These are phyloP conservation scores for Periconia sp. DNA, from an alignment of 2,329 filamentous ascomycete genomes.

Conservation along the genomic window DNA sequence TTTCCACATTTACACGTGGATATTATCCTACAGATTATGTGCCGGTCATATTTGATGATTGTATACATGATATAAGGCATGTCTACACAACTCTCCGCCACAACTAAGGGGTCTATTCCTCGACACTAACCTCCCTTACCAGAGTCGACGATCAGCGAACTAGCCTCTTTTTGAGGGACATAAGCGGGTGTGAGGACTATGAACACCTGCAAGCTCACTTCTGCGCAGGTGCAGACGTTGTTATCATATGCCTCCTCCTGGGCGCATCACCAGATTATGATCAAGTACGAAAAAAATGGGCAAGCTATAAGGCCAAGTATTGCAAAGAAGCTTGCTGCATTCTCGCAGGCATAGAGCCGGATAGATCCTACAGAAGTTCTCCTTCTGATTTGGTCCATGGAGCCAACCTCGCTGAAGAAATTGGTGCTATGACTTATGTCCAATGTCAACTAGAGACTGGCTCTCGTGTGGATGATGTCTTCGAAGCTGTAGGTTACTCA, in stretches of 20 bases:
- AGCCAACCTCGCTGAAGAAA: conserved; percentile 1
- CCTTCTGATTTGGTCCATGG: background rate
- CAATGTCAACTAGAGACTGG: conserved; percentile 9
- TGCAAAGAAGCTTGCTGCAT: conserved; percentile 3
- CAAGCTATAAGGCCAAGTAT: background rate
- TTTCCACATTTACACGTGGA: conserved; percentile 3
- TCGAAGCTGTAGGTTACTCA: conserved; percentile 6
- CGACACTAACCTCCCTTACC: background rate
- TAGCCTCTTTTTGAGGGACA: conserved; percentile 1
- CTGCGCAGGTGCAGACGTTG: conserved; percentile 1
- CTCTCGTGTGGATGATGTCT: conserved; percentile 8
- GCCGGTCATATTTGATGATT: conserved; percentile 7
- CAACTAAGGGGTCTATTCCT: background rate
- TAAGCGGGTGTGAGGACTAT: conserved; percentile 4
- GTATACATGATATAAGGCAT: background rate
- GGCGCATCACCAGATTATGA: background rate
- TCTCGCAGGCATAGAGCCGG: conserved; percentile 5
- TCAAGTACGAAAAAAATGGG: conserved; percentile 4
- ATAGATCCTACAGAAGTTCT: background rate
- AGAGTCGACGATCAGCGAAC: conserved; percentile 3
- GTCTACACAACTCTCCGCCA: background rate
- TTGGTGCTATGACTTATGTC: background rate
- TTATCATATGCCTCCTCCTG: conserved; percentile 11
- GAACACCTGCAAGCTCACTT: background rate
- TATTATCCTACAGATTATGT: background rate